Base-by-base conservation (phyloP, 257 asterid species). In the Coffea eugenioides region DNA sequence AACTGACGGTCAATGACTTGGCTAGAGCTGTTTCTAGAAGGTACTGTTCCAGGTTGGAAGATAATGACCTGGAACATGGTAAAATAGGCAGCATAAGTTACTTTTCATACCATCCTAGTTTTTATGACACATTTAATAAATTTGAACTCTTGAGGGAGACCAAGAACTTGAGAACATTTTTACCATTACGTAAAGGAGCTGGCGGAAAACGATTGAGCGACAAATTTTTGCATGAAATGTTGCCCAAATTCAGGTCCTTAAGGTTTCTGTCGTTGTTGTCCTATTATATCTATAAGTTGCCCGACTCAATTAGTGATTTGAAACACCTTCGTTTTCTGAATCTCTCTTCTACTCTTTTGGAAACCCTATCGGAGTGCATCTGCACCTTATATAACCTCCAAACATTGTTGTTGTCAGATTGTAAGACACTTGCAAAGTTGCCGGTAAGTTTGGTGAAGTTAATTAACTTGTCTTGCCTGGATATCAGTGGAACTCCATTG, bases 1-100 rank as follows among this genome's bases (percentile, higher is more conserved):
- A 54, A 31, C n/a, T 52, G 45, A 51, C 31, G 31, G 16, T 90
- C 71, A 91, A 90, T 73, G 92, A 91, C 77, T 74, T 91, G 86
- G 96, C 96, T 76, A 88, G 84, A 20, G 80, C 81, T 76, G 90
- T 90, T 49, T 89, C 88, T 59, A 91, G 88, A 59, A 90, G 86
- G 68, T 82, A 82, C 14, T 90, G 90, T 87, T 81, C 80, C 41
- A 87, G 90, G 68, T 77, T 88, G 72, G 90, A 90, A 51, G 88
- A 88, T 82, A n/a, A 73, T 78, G 80, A 43, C 79, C 82, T 1
- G 2, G 27, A 78, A 59, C 80, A 84, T 73, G 69, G 43, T 34
- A 67, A 86, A 34, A 83, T 85, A 34, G 65, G 62, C 15, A 84
- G 80, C 73, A 57, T 82, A 69, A 89, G 88, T 8, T 90, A 90